A percentile compares a stretch with the other conserved stretches of the same genome.
These are phyloP conservation scores for Aspergillus sp. DNA, from an alignment of 2,329 filamentous ascomycete genomes.

Conservation along the genomic window DNA sequence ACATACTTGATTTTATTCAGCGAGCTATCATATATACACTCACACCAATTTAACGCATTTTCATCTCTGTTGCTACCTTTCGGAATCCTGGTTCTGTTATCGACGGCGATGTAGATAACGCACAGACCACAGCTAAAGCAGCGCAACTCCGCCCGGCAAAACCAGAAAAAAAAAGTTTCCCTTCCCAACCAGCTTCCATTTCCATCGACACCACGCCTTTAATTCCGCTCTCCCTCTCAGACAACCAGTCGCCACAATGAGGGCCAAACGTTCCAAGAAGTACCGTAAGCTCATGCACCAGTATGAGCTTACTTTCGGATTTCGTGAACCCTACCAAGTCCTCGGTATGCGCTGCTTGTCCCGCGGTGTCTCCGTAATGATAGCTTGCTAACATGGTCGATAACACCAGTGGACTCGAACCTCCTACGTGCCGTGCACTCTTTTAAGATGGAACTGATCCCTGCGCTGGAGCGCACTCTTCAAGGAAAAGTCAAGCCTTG, in stretches of 20 bases:
- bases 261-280: slow-evolving; percentile 68
- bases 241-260: slow-evolving; percentile 52
- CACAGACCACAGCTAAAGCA: slow-evolving; percentile 28
- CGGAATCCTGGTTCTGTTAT: not conserved
- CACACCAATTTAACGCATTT: not conserved
- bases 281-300: slow-evolving; percentile 93
- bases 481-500: slow-evolving; percentile 83
- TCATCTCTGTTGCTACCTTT: not conserved
- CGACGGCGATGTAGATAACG: slow-evolving; percentile 1
- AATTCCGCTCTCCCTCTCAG: slow-evolving; percentile 8
- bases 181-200: slow-evolving; percentile 10
- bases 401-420: slow-evolving; percentile 70
- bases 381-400: slow-evolving; percentile 6
- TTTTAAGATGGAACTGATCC: slow-evolving; percentile 86
- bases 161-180: slow-evolving; percentile 34
- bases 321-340: slow-evolving; percentile 92
- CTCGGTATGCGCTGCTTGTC: slow-evolving; percentile 53
- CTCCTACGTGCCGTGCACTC: slow-evolving; percentile 78
- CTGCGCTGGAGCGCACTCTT: slow-evolving; percentile 74
- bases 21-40: not conserved
- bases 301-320: slow-evolving; percentile 82
- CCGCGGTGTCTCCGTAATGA: not conserved
- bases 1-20: not conserved
- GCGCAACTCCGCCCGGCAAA: slow-evolving; percentile 34
- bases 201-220: slow-evolving; percentile 9